Percentiles rank a stretch among this genome's conserved stretches.
Evolutionary conservation across 345 rosid genomes (phyloP).

Genomic region (Angophora floribunda): DNA sequence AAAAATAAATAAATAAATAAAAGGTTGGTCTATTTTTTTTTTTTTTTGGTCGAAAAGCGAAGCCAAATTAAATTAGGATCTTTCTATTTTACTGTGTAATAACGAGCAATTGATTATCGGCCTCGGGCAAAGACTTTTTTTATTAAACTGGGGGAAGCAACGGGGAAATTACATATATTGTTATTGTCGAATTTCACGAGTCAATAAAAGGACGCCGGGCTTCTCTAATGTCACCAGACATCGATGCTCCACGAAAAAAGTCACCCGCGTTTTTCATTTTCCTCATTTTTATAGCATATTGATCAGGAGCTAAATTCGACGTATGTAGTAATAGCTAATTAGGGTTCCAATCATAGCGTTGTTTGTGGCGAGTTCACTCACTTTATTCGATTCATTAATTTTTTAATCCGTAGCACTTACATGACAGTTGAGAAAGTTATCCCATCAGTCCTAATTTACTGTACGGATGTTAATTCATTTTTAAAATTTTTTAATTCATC

Average conservation of each 20-base stretch:
- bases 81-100: not conserved
- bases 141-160: too few relatives aligned
- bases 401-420: not conserved
- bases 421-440: not conserved
- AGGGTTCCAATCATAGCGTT: not conserved
- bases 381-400: not conserved
- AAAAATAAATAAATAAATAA: not conserved
- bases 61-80: not conserved
- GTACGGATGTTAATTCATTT: fast-evolving
- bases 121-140: not conserved
- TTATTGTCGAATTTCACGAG: not conserved
- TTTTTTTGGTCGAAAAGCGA: not conserved
- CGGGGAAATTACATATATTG: too few relatives aligned
- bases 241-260: not conserved
- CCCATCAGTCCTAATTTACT: fast-evolving
- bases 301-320: not conserved
- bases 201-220: not conserved
- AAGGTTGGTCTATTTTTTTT: too few relatives aligned
- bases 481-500: fast-evolving
- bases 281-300: not conserved
- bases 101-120: not conserved
- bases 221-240: not conserved
- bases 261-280: not conserved
- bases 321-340: not conserved
- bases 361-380: not conserved